Evolutionary conservation across 75 land plant genomes (phyloP).

Genomic region (Sequoiadendron giganteum): DNA sequence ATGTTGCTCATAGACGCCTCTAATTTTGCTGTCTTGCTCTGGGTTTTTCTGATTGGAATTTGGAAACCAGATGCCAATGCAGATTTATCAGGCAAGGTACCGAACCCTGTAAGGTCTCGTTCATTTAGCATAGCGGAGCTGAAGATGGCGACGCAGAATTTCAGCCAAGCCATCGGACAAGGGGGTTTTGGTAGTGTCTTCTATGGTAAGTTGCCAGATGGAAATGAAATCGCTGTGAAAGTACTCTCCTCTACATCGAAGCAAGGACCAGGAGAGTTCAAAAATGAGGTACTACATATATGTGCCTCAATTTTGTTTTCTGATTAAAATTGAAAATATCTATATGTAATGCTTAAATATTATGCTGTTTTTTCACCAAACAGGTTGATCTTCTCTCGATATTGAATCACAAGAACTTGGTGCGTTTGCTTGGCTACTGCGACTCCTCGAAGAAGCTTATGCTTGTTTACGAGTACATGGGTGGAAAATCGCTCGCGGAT

Average conservation of each 20-base stretch:
- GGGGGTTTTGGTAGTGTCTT: not conserved
- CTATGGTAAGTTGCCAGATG: conserved; percentile 24
- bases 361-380: not conserved
- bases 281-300: conserved; percentile 25
- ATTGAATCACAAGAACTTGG: conserved; percentile 67
- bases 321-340: not conserved
- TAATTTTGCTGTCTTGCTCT: not conserved
- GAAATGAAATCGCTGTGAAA: conserved; percentile 35
- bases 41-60: not conserved
- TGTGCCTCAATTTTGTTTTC: not conserved
- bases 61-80: not conserved
- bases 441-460: conserved; percentile 34
- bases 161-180: not conserved
- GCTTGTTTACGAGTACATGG: conserved; percentile 34
- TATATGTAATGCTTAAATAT: not conserved
- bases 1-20: not conserved
- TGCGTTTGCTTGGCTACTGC: conserved; percentile 66
- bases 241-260: conserved; percentile 25
- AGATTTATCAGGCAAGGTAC: not conserved
- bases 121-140: too few species aligned
- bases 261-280: conserved; percentile 37
- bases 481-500: conserved; percentile 55
- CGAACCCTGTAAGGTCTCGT: not conserved
- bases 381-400: conserved; percentile 67
- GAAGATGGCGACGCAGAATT: not conserved